These are phyloP conservation scores for Pyrenochaeta sp. DNA, from an alignment of 2,329 filamentous ascomycete genomes.

Conservation along the genomic window DNA sequence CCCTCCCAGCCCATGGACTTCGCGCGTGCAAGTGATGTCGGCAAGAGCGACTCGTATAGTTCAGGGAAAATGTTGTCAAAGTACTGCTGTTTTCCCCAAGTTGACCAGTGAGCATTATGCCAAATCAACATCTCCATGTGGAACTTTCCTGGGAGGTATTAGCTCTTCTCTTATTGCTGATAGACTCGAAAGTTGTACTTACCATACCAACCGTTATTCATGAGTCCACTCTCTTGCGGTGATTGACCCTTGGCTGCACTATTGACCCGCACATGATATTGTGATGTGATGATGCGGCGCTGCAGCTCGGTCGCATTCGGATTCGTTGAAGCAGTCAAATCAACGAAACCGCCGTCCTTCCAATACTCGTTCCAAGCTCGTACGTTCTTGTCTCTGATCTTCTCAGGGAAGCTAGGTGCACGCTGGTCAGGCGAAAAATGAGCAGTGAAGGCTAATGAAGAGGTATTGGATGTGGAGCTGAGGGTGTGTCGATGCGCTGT, in stretches of 20 bases:
- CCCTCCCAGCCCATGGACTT: conserved; percentile 49
- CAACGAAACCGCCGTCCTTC: conserved; percentile 60
- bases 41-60: conserved; percentile 58
- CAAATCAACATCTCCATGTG: conserved; percentile 63
- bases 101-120: conserved; percentile 61
- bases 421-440: conserved; percentile 38
- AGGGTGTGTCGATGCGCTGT: conserved; percentile 40
- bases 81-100: conserved; percentile 57
- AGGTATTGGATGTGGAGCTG: conserved; percentile 1
- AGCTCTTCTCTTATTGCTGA: not conserved
- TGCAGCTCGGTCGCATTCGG: conserved; percentile 59
- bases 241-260: conserved; percentile 58
- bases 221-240: conserved; percentile 58
- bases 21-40: conserved; percentile 43
- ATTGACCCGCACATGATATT: conserved; percentile 62
- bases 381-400: conserved; percentile 41
- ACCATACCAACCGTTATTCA: conserved; percentile 64
- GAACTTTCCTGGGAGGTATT: conserved; percentile 52
- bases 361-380: conserved; percentile 60
- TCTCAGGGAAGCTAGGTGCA: conserved; percentile 23
- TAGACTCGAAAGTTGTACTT: conserved; percentile 34
- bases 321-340: conserved; percentile 53
- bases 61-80: conserved; percentile 54
- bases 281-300: conserved; percentile 59
- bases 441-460: conserved; percentile 29